Base-by-base conservation (phyloP, 495 filamentous ascomycete species). In the Neohortaea acidophila region DNA sequence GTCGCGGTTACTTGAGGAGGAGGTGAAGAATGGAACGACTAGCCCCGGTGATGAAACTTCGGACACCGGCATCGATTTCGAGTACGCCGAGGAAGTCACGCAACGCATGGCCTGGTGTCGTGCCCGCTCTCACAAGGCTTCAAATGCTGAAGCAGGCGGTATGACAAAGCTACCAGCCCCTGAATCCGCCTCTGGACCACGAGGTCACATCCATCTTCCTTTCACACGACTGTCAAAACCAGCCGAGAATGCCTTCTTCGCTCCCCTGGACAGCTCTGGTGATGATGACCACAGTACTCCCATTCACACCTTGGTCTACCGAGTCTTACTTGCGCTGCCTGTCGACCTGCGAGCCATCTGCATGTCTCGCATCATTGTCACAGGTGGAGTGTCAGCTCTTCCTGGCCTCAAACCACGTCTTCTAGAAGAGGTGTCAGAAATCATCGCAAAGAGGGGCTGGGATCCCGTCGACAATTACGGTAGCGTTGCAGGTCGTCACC, bases 311-410 rank as follows among this genome's bases (percentile, higher is more conserved):
- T 67, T 96, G 7, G 66, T 85, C 1, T 92, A 92, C 59, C 68
- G 69, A 21, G 63, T 69, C n/a, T 69, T 97, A 3, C 64, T 87
- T 2, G 58, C 71, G 8, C 65, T 92, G 1, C 81, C 85, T 0
- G 61, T 85, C 2, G 89, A 97, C 60, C 72, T 81, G 15, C 75
- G 89, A 17, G 74, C 76, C 0, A 59, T 77, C 7, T 93, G 84
- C 57, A 89, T 94, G 81, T 73, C 84, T 5, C 79, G 87, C 35
- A 84, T 97, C 36, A 67, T 93, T 3, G 75, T 96, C 51, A 78
- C 79, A 0, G 89, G 89, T 24, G 85, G 85, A 4, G 77, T 79
- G 32, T 73, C 84, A 25, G 69, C 72, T 17, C 76, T 96, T 10
- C 70, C 81, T 1, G 89, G 89, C 4, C 60, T 97, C 1, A 85